Evolutionary conservation across 306 rosid species (phyloP).

Genomic region (Cucumis melo): DNA sequence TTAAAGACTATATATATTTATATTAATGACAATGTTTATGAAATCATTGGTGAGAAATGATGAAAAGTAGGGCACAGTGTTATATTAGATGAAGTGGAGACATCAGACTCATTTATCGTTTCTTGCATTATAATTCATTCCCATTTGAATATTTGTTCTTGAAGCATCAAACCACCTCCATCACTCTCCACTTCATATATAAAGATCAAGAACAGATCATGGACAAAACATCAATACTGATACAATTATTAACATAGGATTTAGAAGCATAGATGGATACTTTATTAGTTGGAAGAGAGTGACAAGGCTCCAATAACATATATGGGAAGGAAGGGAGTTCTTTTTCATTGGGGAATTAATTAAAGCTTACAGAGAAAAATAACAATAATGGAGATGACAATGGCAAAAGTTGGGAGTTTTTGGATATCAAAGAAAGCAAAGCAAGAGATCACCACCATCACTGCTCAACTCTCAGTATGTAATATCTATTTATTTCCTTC

Average conservation of each 20-base stretch:
- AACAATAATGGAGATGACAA: background rate
- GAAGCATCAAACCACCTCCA: background rate
- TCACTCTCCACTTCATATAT: too few species aligned
- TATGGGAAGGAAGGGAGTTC: background rate
- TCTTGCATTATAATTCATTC: background rate
- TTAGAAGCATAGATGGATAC: too few species aligned
- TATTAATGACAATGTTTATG: too few species aligned
- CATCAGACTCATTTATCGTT: background rate
- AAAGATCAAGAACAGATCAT: too few species aligned
- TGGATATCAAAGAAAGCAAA: constrained; percentile 4
- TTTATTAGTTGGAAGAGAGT: too few species aligned
- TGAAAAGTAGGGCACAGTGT: too few species aligned
- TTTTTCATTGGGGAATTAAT: background rate
- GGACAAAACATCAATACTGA: too few species aligned
- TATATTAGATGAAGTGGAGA: background rate
- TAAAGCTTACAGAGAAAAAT: background rate
- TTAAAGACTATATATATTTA: background rate
- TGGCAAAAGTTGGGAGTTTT: background rate
- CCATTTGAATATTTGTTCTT: background rate
- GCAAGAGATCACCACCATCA: background rate
- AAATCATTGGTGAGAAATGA: too few species aligned
- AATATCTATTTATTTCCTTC: too few species aligned
- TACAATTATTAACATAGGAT: too few species aligned
- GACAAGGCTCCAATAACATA: too few species aligned
- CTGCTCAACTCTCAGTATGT: background rate